phyloP scores from a whole-genome alignment of 2,329 filamentous ascomycete species.

The Ceratocystiopsis sp. region DNA sequence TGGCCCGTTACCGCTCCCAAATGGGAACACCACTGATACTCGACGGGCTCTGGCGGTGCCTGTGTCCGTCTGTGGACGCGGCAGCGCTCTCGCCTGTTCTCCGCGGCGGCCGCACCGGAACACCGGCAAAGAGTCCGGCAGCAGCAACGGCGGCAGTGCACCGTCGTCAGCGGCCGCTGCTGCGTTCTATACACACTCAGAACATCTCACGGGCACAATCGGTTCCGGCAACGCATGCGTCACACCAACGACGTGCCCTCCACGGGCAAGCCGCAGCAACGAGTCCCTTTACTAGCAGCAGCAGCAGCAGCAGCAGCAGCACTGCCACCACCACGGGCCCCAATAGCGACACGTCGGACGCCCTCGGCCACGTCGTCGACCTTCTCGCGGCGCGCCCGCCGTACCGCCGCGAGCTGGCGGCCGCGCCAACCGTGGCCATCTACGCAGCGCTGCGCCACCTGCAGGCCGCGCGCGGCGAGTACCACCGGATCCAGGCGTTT shows the following conservation, averaged over 20 bases:
- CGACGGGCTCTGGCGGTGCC: constrained; percentile 47
- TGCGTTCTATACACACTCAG: no score
- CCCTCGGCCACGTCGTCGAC: background rate
- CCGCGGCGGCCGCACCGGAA: constrained; percentile 6
- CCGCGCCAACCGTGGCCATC: constrained; percentile 7
- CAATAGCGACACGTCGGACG: no score
- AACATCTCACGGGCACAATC: no score
- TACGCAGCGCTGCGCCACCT: constrained; percentile 25
- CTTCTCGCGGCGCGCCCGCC: constrained; percentile 6
- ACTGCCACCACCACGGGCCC: no score
- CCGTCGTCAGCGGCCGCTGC: no score
- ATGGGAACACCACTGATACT: constrained; percentile 21
- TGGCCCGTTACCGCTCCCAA: no score
- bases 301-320: background rate
- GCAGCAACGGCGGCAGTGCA: background rate
- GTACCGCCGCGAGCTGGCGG: constrained; percentile 4
- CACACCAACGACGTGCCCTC: no score
- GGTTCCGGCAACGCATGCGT: no score
- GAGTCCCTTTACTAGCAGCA: no score
- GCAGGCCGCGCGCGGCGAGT: constrained; percentile 20
- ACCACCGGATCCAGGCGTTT: constrained; percentile 23
- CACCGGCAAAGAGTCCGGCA: background rate
- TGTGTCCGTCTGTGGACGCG: constrained; percentile 39
- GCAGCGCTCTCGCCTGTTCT: constrained; percentile 18
- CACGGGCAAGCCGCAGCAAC: no score